Evolutionary conservation across 2,329 filamentous ascomycete species (phyloP).

Genomic region (Phialophora macrospora): DNA sequence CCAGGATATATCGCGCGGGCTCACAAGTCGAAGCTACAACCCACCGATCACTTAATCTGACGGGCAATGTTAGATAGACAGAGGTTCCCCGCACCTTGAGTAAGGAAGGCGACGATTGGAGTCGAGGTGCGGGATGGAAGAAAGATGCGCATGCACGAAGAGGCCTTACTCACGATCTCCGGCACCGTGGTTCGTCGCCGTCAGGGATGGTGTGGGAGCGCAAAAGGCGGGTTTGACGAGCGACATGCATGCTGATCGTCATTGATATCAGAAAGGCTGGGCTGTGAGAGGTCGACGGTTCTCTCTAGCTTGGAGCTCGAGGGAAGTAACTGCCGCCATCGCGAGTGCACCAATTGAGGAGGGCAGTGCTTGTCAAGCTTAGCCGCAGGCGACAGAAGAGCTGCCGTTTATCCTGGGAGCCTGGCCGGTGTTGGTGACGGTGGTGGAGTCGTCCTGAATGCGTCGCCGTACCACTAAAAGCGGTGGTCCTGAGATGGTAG

Average conservation of each 20-base stretch:
- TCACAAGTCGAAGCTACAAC: conserved; percentile 1
- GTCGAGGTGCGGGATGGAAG: conserved; percentile 13
- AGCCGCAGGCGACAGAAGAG: not conserved
- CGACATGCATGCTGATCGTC: conserved; percentile 18
- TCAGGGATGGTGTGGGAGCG: not conserved
- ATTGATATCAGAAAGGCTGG: conserved; percentile 14
- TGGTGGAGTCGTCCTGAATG: not conserved
- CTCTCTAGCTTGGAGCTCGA: not conserved
- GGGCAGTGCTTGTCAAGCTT: not conserved
- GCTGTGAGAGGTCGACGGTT: conserved; percentile 1
- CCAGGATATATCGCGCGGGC: conserved; percentile 8
- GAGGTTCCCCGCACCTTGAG: conserved; percentile 17
- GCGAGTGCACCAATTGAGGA: not conserved
- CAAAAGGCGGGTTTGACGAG: not conserved
- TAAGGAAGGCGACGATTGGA: conserved; percentile 3
- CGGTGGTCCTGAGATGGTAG: not conserved
- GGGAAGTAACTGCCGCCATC: conserved; percentile 3
- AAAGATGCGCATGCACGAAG: conserved; percentile 6
- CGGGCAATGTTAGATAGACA: conserved; percentile 2
- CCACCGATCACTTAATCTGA: conserved; percentile 19
- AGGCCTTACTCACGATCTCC: not conserved
- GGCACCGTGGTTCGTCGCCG: conserved; percentile 8
- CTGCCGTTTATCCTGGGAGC: conserved; percentile 1
- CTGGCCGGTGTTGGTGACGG: not conserved
- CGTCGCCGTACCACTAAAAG: not conserved